Conservation (phyloP, 2,329 filamentous ascomycete species). For the Colletotrichum caudatum region DNA sequence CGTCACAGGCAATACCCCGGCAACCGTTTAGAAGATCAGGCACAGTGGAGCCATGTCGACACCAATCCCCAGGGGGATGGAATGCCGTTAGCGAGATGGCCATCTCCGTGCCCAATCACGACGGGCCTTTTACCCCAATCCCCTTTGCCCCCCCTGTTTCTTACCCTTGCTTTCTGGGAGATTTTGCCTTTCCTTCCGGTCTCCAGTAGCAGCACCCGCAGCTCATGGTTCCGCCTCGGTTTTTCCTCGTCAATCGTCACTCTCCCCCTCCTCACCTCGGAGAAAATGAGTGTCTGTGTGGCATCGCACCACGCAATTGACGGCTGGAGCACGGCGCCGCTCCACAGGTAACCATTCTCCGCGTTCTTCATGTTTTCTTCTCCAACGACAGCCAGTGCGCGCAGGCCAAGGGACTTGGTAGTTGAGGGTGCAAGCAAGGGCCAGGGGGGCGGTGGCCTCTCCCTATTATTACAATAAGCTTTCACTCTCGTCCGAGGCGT, state of each 20-base stretch:
- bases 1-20: constrained; percentile 32
- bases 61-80: constrained; percentile 15
- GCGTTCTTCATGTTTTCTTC: constrained; percentile 3
- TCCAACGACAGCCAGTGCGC: constrained; percentile 2
- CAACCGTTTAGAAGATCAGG: constrained; percentile 37
- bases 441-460: neutral
- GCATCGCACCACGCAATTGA: neutral
- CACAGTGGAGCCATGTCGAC: constrained; percentile 21
- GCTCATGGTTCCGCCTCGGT: constrained; percentile 25
- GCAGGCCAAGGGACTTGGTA: neutral
- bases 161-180: constrained; percentile 18
- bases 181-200: constrained; percentile 31
- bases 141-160: constrained; percentile 2
- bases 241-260: constrained; percentile 6
- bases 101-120: constrained; percentile 5
- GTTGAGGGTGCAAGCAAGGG: neutral
- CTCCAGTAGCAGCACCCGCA: constrained; percentile 9
- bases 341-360: neutral
- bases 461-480: neutral
- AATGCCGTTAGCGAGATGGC: constrained; percentile 19
- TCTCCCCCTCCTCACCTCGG: neutral
- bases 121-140: neutral
- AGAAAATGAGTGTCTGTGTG: neutral
- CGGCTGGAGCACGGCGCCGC: neutral
- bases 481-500: neutral